Conservation (phyloP, 495 filamentous ascomycete species). For the Hypomontagnella monticulosa region DNA sequence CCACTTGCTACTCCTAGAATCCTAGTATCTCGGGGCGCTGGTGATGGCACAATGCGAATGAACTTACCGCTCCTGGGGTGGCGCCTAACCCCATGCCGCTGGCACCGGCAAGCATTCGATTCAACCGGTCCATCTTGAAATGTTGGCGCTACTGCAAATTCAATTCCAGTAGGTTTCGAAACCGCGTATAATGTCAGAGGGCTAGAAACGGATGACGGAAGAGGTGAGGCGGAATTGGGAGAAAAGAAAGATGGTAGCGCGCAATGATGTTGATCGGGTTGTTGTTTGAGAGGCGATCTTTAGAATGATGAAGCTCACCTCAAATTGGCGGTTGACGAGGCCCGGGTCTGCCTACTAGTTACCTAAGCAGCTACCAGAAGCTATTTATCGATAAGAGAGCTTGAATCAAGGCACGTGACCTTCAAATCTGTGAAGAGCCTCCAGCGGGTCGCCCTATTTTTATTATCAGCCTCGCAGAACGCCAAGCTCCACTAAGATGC, state of each 20-base stretch:
- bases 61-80: conserved; percentile 79
- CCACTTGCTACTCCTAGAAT: too few species aligned
- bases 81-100: conserved; percentile 79
- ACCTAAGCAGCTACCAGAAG: conserved; percentile 32
- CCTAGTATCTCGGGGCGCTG: neutral
- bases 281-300: conserved; percentile 17
- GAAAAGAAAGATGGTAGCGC: neutral
- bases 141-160: conserved; percentile 18
- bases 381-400: conserved; percentile 38
- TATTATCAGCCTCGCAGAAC: conserved; percentile 7
- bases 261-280: conserved; percentile 15
- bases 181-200: neutral
- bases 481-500: neutral
- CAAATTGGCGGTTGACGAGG: conserved; percentile 39
- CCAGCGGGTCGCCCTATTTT: neutral
- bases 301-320: conserved; percentile 25
- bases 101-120: conserved; percentile 80
- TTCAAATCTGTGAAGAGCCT: neutral
- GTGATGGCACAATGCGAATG: neutral
- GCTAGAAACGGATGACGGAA: neutral
- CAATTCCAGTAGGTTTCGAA: conserved; percentile 10
- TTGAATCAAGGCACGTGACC: conserved; percentile 25
- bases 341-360: conserved; percentile 40
- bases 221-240: neutral
- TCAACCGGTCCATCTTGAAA: conserved; percentile 81